Conservation (phyloP, 169 alveolate species). For the Perkinsus olseni region DNA sequence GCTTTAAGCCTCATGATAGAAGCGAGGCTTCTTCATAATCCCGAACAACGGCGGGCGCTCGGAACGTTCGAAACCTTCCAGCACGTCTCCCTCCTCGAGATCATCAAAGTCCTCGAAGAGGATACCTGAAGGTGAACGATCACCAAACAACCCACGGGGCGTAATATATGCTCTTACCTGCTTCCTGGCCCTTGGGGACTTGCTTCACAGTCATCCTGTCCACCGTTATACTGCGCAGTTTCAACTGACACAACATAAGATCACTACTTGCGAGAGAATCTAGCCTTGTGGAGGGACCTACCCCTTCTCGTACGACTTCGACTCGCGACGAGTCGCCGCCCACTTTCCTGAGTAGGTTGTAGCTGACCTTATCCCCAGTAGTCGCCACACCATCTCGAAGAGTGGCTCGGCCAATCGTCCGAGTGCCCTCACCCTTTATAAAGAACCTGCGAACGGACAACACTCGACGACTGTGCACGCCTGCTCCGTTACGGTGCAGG, state of each 20-base stretch:
- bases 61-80: neutral
- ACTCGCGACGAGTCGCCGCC: neutral
- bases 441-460: neutral
- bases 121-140: too few relatives aligned
- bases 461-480: neutral
- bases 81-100: neutral
- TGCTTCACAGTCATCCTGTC: neutral
- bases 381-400: neutral
- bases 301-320: neutral
- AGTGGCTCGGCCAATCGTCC: neutral
- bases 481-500: neutral
- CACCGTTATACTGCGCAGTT: neutral
- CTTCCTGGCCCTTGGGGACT: neutral
- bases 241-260: neutral
- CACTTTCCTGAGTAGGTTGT: neutral
- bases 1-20: neutral
- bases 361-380: neutral
- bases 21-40: neutral
- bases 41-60: neutral
- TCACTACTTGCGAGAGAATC: neutral
- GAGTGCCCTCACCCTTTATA: neutral
- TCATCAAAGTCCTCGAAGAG: neutral
- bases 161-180: too few relatives aligned
- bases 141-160: too few relatives aligned
- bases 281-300: neutral